Percentiles rank a stretch among this genome's conserved stretches.
These are phyloP conservation scores for Orychophragmus violaceus DNA, from an alignment of 345 rosid species.

Conservation along the genomic window DNA sequence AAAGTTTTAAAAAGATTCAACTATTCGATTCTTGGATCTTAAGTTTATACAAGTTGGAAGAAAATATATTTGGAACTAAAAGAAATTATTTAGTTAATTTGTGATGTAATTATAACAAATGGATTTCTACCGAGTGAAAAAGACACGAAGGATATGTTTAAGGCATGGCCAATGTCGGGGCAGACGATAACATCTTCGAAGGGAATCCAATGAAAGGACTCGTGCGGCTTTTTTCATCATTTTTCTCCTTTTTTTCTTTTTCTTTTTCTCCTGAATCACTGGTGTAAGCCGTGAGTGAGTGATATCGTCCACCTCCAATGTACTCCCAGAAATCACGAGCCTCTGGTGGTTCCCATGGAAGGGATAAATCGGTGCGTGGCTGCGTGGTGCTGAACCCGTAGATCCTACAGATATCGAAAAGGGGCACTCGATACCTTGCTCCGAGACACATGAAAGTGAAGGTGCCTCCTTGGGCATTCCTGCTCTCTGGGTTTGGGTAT, in stretches of 20 bases:
- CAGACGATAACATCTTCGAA: constrained; percentile 8
- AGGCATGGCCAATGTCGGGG: constrained; percentile 9
- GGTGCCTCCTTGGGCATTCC: no score
- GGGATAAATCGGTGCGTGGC: no score
- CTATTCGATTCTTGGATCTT: background rate
- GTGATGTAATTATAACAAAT: background rate
- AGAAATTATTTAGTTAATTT: background rate
- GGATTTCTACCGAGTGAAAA: background rate
- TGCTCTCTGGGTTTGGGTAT: no score
- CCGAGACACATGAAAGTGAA: no score
- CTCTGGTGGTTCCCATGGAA: no score
- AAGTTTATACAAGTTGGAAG: background rate
- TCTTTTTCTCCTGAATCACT: no score
- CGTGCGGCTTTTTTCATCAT: constrained; percentile 32
- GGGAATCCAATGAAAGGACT: constrained; percentile 37
- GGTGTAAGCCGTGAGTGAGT: no score
- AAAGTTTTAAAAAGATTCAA: constrained; percentile 7
- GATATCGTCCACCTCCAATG: no score
- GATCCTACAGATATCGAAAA: no score
- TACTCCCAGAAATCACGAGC: no score
- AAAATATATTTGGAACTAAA: background rate
- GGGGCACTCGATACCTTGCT: no score
- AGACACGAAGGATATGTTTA: background rate
- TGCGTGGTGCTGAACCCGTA: no score
- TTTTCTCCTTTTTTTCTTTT: background rate